Evolutionary conservation across 371 early-diverging fungal genomes (phyloP).

Genomic region (Rhizopus arrhizus): DNA sequence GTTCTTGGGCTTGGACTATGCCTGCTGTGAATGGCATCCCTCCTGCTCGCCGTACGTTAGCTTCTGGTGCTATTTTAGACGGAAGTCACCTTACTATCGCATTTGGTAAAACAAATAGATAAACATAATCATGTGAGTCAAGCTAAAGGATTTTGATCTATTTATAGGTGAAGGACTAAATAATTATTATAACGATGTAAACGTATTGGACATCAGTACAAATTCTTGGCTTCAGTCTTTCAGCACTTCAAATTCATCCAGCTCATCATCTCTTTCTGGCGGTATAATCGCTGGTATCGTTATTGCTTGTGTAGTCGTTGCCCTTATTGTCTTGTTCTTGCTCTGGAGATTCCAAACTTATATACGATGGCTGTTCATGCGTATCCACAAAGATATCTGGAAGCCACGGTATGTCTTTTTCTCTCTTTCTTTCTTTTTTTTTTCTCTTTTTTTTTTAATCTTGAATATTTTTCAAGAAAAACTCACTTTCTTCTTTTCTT

Average conservation of each 20-base stretch:
- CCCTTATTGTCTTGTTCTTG: slow-evolving; percentile 41
- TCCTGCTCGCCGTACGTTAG: slow-evolving; percentile 45
- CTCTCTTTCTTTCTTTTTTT: background rate
- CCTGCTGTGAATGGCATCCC: slow-evolving; percentile 39
- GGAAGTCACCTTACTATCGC: slow-evolving; percentile 39
- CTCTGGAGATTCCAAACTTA: slow-evolving; percentile 50
- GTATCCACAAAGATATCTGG: slow-evolving; percentile 51
- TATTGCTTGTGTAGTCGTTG: slow-evolving; percentile 37
- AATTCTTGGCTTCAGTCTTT: slow-evolving; percentile 42
- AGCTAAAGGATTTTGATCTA: background rate
- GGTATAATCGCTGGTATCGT: slow-evolving; percentile 53
- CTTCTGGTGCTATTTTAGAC: slow-evolving; percentile 41
- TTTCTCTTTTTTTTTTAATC: background rate
- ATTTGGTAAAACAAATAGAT: slow-evolving; percentile 36
- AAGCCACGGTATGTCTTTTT: slow-evolving; percentile 38
- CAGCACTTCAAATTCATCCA: slow-evolving; percentile 3
- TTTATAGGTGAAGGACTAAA: slow-evolving; percentile 36
- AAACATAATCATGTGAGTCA: background rate
- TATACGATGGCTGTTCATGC: slow-evolving; percentile 37
- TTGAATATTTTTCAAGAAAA: background rate
- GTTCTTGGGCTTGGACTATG: slow-evolving; percentile 44
- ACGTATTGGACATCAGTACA: slow-evolving; percentile 28
- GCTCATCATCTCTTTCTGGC: slow-evolving; percentile 29
- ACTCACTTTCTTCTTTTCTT: background rate
- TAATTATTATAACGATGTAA: slow-evolving; percentile 49